Evolutionary conservation across 148 eudicot genomes (phyloP), one percentile per base, ranked within the genome.

Genomic region (Persicaria maculosa): DNA sequence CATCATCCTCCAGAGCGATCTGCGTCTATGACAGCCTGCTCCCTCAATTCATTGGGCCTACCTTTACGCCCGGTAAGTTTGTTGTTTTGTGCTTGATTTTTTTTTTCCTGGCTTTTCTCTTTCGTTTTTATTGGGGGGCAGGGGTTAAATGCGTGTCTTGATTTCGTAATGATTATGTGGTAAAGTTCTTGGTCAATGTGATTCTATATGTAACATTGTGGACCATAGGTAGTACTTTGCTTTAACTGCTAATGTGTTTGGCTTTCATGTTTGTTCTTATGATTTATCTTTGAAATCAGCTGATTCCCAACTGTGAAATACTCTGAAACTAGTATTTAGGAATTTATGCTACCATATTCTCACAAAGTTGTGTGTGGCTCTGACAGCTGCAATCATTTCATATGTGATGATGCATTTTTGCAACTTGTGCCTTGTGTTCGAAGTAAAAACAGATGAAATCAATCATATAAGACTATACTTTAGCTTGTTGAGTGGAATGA

Each of bases 61-160:
- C 97, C 97, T 77, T 82, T 91, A 20, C 98, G 98, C 74, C 93
- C 89, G 83, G 98, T 93, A 87, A 11, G 44, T 57, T 76, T 68
- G 19, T 2, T 68, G 4, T 16, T 45, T 68, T 40, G 16, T 64
- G 68, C 40, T 31, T 31, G 40, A 31, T 31, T 31, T 31, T 40
- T 44, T 44, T 44, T 47, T 59, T 59, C 15, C 44, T 3, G 7
- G 44, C 14, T 11, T 45, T 10, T 47, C 46, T 15, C 47, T 40
- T 68, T 36, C 20, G 4, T 9, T 3, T 31, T 31, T 31, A 31
- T 31, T 31, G 1, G 40, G 36, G 40, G 40, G 1, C 40, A 31
- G 40, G 40, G 40, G 40, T 31, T 31, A 31, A 31, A 1, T 31
- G 1, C 2, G 40, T 31, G 40, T 31, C 40, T 31, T 31, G 40